Evolutionary conservation across 441 rosid genomes (phyloP).

Genomic region (Euphorbia corollata): DNA sequence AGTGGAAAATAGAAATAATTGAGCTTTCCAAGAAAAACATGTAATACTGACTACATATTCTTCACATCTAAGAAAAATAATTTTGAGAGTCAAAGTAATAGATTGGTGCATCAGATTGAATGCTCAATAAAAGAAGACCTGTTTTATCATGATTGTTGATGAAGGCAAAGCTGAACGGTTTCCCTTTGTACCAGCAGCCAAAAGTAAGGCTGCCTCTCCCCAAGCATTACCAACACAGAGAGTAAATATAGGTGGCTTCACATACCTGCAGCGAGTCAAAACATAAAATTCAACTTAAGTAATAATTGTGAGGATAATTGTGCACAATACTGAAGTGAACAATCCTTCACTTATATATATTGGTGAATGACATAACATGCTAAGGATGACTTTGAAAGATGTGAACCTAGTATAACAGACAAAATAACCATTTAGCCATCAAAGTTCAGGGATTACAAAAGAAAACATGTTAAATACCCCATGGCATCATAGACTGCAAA

Average conservation of each 20-base stretch:
- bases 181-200: conserved; percentile 87
- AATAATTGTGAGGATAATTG: neutral
- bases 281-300: neutral
- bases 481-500: conserved; percentile 80
- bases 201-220: conserved; percentile 94
- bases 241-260: conserved; percentile 76
- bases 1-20: conserved; percentile 17
- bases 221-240: conserved; percentile 93
- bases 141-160: conserved; percentile 83
- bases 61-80: neutral
- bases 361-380: neutral
- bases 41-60: neutral
- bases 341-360: neutral
- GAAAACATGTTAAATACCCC: conserved; percentile 41
- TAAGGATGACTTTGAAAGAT: conserved; percentile 6
- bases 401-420: neutral
- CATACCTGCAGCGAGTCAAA: conserved; percentile 42
- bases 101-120: conserved; percentile 15
- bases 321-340: neutral
- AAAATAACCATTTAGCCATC: conserved; percentile 2
- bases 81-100: neutral
- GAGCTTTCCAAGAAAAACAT: conserved; percentile 3
- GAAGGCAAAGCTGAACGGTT: conserved; percentile 86
- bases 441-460: conserved; percentile 1
- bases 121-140: conserved; percentile 38